phyloP scores from a whole-genome alignment of 352 stramenopile species.

The Thalassiosira sp. region DNA sequence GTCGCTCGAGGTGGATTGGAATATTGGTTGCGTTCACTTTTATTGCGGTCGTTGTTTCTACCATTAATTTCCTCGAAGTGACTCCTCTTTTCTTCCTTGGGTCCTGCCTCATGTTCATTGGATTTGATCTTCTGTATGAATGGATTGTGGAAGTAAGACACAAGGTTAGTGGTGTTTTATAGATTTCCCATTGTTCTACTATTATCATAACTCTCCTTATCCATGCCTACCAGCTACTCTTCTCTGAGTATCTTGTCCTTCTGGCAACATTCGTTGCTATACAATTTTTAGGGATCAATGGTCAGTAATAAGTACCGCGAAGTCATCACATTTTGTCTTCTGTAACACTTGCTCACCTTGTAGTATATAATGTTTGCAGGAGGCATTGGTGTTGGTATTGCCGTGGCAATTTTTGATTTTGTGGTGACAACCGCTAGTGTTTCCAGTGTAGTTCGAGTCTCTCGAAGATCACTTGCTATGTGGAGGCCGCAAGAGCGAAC shows the following conservation, averaged over 20 bases:
- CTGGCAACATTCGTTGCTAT: slow-evolving; percentile 80
- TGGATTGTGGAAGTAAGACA: slow-evolving; percentile 81
- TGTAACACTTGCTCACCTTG: background rate
- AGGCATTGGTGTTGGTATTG: slow-evolving; percentile 74
- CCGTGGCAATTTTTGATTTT: slow-evolving; percentile 74
- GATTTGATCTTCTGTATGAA: slow-evolving; percentile 83
- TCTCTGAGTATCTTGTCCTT: slow-evolving; percentile 76
- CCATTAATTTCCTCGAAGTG: slow-evolving; percentile 53
- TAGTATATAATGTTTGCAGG: slow-evolving; percentile 4
- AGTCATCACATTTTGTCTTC: background rate
- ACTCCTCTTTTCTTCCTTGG: slow-evolving; percentile 83
- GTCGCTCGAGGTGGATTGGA: slow-evolving; percentile 89
- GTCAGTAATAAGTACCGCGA: background rate
- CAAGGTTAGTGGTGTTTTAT: slow-evolving; percentile 44
- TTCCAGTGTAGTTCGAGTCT: slow-evolving; percentile 54
- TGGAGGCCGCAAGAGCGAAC: slow-evolving; percentile 64
- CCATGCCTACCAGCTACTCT: slow-evolving; percentile 52
- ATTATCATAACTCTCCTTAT: background rate
- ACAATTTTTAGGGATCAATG: slow-evolving; percentile 75
- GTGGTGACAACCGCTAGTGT: slow-evolving; percentile 68
- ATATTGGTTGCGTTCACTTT: slow-evolving; percentile 82
- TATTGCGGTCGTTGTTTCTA: slow-evolving; percentile 58
- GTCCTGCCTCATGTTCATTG: slow-evolving; percentile 85
- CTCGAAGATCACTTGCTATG: slow-evolving; percentile 69
- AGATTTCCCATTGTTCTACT: background rate